Evolutionary conservation across 2,329 filamentous ascomycete species (phyloP).

Genomic region (Phyllosticta citribraziliensis): DNA sequence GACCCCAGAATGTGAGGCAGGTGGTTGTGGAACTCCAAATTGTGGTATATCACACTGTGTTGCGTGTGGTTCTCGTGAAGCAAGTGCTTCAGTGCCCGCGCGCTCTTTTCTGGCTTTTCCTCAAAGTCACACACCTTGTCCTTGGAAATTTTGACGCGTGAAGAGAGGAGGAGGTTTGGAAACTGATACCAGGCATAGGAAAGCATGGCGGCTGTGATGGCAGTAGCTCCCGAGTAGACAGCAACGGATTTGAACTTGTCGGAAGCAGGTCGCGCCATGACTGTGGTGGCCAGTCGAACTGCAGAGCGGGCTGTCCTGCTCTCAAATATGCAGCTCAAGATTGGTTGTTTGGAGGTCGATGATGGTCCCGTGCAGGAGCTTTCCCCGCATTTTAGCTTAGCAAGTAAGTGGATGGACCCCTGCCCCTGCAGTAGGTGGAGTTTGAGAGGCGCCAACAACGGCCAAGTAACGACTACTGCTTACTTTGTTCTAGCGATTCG

Average conservation of each 20-base stretch:
- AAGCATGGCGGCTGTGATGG: slow-evolving; percentile 1
- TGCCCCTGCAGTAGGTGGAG: background rate
- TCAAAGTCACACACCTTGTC: slow-evolving; percentile 56
- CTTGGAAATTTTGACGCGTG: background rate
- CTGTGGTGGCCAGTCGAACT: background rate
- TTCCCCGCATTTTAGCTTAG: slow-evolving; percentile 4
- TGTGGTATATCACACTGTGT: slow-evolving; percentile 71
- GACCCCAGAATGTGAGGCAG: slow-evolving; percentile 72
- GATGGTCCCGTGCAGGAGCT: background rate
- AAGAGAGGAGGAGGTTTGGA: slow-evolving; percentile 2
- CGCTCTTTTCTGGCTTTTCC: slow-evolving; percentile 64
- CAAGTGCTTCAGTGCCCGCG: slow-evolving; percentile 79
- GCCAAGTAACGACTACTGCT: background rate
- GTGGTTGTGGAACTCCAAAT: slow-evolving; percentile 72
- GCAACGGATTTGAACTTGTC: background rate
- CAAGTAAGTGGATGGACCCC: background rate
- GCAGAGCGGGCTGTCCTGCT: background rate
- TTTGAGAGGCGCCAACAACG: background rate
- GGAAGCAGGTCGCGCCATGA: background rate
- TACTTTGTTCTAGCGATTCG: background rate
- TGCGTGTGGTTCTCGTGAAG: slow-evolving; percentile 88
- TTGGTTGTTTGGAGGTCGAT: background rate
- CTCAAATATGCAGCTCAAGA: background rate
- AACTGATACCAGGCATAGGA: slow-evolving; percentile 1
- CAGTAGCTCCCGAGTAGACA: background rate